Evolutionary conservation across 345 rosid species (phyloP), one percentile per base, ranked within the genome.

Genomic region (Hevea brasiliensis): DNA sequence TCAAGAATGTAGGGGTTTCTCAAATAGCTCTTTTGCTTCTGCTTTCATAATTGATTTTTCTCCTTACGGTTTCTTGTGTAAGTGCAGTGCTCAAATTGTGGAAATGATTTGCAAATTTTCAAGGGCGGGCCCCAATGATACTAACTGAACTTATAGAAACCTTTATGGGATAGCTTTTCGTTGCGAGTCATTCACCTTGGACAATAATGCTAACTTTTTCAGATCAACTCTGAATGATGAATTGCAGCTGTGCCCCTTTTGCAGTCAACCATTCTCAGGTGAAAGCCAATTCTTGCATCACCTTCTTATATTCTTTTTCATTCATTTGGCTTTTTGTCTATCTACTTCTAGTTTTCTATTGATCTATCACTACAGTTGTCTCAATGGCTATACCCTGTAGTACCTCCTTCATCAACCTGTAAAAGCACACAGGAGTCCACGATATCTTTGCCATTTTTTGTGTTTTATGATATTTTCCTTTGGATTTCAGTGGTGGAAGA

Each of bases 191-290:
- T 70, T 68, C 66, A 61, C 74, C 23, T 65, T 58, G 40, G 73
- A 71, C 11, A 13, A 59, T 61, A 32, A 24, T 56, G 13, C 77
- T 32, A 67, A 70, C 44, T 55, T 57, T 61, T 84, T 76, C 87
- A 90, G 98, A 80, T 92, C 96, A 70, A 40, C 93, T 56, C 55
- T 92, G 78, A 87, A 89, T 56, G 89, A 92, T 70, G 98, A 94
- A 80, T 74, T 87, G 81, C 97, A 90, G 86, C 78, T 87, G 76
- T 92, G 97, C 79, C 97, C 98, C 32, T 92, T 80, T 82, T 92
- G 97, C 74, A 88, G 86, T 64, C 98, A 92, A 72, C 98, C 98
- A 61, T 92, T 94, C 82, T 90, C 97, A 26, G 98, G 97, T 94
- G 77, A 79, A 67, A 77, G 53, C 63, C 42, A 53, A 17, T 4